Base-by-base conservation (phyloP, 73 alveolate genomes). In the Paraurostyla sp. region DNA sequence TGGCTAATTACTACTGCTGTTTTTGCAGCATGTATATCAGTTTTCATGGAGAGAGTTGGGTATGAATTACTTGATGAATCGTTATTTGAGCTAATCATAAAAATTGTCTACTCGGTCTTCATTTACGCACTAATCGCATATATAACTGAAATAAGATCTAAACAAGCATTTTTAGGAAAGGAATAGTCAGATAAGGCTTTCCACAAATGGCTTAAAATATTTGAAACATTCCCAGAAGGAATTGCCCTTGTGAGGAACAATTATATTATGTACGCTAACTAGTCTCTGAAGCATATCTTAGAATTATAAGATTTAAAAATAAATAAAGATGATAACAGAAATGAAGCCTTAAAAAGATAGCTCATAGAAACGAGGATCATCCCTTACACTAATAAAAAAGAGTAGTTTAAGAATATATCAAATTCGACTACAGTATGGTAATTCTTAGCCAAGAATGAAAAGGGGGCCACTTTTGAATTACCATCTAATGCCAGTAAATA, bases 141-240 rank as follows among this genome's bases (percentile, higher is more conserved):
- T 32, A 48, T 75, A 7, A 32, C 57, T 15, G 87, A 75, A 38
- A 49, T 75, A 7, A 43, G 87, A 43, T 48, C 54, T 29, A 75
- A 75, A 51, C 52, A 75, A 30, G 71, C 87, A 15, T 75, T 36
- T 33, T 35, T 75, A 3, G 87, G 87, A 25, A 32, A 43, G 22
- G 87, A 75, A 30, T 18, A 32, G 29, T 75, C 87, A 6, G 75
- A 75, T 46, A 75, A 75, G 33, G 71, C 76, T 7, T 43, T 46
- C 33, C 15, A 43, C 29, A 49, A 46, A 48, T 75, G 87, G 87
- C 75, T 75, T 11, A 75, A 49, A 49, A 75, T 75, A 6, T 75
- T 75, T 75, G 87, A 75, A 32, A 75, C 69, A 4, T 75, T 75
- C 33, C 87, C 87, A 4, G 87, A 75, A 32, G 87, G 87, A 18